Base-by-base conservation (phyloP, 805 yeast species). In the Lachancea lanzarotensis region DNA sequence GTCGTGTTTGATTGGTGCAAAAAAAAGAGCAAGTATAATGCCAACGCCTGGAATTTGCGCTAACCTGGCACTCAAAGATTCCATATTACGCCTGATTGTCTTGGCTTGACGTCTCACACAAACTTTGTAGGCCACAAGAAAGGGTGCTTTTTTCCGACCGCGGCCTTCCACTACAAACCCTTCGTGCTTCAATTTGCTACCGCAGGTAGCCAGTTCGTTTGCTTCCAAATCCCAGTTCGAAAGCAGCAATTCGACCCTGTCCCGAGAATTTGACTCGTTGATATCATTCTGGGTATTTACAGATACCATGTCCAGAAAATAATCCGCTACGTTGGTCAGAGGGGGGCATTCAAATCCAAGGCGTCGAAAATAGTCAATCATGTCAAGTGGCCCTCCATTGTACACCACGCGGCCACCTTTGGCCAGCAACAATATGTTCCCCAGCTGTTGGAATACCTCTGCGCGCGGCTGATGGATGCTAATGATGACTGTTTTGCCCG, bases 401-500 rank as follows among this genome's bases (percentile, higher is more conserved):
- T 76, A 88, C 3, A 82, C 79, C 16, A 80, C 87, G 29, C 63
- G 58, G 7, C 91, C 90, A 35, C 90, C 86, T 59, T 79, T 81
- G 0, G 89, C 85, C 19, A 88, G 67, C 34, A 88, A 64, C 31
- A 86, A 64, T n/a, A 88, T 71, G 13, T 83, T 75, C 4, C 88
- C 91, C 67, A 88, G 85, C 45, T 67, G 67, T 15, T 70, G 61
- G 55, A 84, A 80, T 52, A 84, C 65, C 47, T 78, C 84, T 26
- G 77, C 75, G 51, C 86, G 76, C 1, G 96, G 95, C 56, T 87
- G 96, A 62, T 87, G 95, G 42, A 88, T 84, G 0, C 95, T 86
- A 43, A 82, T 61, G 19, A 87, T 74, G 8, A 88, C 73, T 0
- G 95, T 84, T 11, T 81, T 78, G 6, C 81, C 78, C 26, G 72